These are phyloP conservation scores for Candida maesae DNA, from an alignment of 805 yeast species.

Conservation along the genomic window DNA sequence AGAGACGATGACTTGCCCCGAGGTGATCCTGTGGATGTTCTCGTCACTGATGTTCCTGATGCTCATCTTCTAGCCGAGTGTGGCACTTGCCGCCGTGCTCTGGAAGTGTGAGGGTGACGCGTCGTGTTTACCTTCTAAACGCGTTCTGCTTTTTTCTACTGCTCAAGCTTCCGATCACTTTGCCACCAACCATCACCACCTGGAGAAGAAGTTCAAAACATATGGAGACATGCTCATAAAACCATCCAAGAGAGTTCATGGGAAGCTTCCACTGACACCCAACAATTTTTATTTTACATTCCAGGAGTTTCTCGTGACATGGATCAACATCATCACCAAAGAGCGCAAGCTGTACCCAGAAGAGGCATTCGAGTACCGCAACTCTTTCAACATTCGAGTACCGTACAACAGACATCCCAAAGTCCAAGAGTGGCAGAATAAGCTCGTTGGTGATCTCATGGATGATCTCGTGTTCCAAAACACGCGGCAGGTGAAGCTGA, in stretches of 20 bases:
- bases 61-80: neutral
- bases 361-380: conserved; percentile 32
- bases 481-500: conserved; percentile 34
- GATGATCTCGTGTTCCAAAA: conserved; percentile 19
- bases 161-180: neutral
- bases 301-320: conserved; percentile 32
- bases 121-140: neutral
- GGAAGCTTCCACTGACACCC: conserved; percentile 10
- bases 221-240: conserved; percentile 2
- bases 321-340: conserved; percentile 33
- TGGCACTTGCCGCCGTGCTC: neutral
- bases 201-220: neutral
- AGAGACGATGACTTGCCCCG: conserved; percentile 91
- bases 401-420: conserved; percentile 46
- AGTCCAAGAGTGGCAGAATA: conserved; percentile 18
- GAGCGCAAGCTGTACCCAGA: conserved; percentile 36
- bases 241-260: conserved; percentile 1
- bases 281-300: conserved; percentile 15
- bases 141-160: neutral
- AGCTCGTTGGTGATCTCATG: conserved; percentile 13
- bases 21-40: conserved; percentile 75
- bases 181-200: neutral
- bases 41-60: conserved; percentile 9
- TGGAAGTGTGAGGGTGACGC: neutral
- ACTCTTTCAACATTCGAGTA: conserved; percentile 40